Base-by-base conservation (phyloP, 2,329 filamentous ascomycete genomes). In the Thermothelomyces thermophilus region DNA sequence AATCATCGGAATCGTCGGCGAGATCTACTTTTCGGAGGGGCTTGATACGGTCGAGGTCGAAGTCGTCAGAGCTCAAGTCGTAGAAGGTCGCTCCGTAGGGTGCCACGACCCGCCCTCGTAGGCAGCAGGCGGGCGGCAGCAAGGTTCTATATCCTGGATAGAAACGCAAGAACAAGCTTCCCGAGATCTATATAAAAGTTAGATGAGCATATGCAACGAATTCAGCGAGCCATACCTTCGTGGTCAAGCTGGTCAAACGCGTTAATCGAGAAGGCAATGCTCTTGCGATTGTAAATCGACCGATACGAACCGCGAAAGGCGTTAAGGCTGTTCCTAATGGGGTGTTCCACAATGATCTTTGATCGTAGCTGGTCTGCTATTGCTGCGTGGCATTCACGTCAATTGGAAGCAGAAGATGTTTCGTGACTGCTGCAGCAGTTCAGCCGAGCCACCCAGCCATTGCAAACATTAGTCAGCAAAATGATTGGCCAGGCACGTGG, bases 21-120 rank as follows among this genome's bases (percentile, higher is more conserved):
- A 50, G 14, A 5, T 30, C 51, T 35, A 34, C 11, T 3, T 47
- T 50, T 7, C 50, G 47, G 43, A 53, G 46, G 41, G 51, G 42
- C 28, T 47, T 53, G 47, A 53, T 47, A 22, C 42, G n/a, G 36
- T 43, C 28, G 10, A 28, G 22, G 9, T 43, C 28, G 9, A 43
- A 17, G 5, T 26, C 13, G 28, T 22, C 16, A 4, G n/a, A n/a
- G n/a, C n/a, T 33, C 41, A 16, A 52, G 51, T 16, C 30, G 46
- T 13, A 37, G 28, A 11, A 53, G 43, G 26, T 53, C 42, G 42
- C 34, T 48, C 9, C 20, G 33, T 30, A 55, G 49, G 22, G 22
- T 52, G 16, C 50, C 22, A 34, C 48, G 16, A 31, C 49, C 2
- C 8, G 28, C 31, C 16, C n/a, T 47, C 3, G 40, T 16, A 42